Conservation (phyloP, 176 grass and related monocot species). For the Typha latifolia region DNA sequence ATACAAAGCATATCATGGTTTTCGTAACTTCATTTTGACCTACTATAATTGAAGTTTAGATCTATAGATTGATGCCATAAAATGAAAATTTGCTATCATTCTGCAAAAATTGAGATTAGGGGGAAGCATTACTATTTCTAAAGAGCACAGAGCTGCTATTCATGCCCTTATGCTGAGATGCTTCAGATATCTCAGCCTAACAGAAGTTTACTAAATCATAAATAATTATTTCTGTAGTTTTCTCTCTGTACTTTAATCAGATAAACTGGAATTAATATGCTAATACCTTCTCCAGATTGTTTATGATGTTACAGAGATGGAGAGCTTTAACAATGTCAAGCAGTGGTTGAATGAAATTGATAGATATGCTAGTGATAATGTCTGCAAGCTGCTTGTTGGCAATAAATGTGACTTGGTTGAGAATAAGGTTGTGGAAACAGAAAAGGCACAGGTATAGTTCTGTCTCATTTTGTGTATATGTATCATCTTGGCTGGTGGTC, state of each 20-base stretch:
- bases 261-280: neutral
- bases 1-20: neutral
- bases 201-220: neutral
- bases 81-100: too few relatives aligned
- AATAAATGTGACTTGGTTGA: slow-evolving; percentile 87
- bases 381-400: slow-evolving; percentile 80
- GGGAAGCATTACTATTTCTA: neutral
- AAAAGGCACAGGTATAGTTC: slow-evolving; percentile 58
- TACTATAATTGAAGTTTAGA: neutral
- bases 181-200: neutral
- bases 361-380: slow-evolving; percentile 60
- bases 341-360: slow-evolving; percentile 85
- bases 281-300: slow-evolving; percentile 46
- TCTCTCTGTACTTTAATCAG: neutral
- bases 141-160: neutral
- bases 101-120: too few relatives aligned
- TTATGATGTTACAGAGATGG: slow-evolving; percentile 87
- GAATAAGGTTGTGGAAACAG: slow-evolving; percentile 53
- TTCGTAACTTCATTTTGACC: neutral
- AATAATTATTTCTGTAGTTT: neutral
- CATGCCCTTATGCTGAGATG: neutral
- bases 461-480: neutral
- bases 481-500: slow-evolving; percentile 2
- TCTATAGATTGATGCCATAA: neutral
- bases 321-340: slow-evolving; percentile 80